Conservation (phyloP, 805 yeast genomes). For the Lachancea thermotolerans region DNA sequence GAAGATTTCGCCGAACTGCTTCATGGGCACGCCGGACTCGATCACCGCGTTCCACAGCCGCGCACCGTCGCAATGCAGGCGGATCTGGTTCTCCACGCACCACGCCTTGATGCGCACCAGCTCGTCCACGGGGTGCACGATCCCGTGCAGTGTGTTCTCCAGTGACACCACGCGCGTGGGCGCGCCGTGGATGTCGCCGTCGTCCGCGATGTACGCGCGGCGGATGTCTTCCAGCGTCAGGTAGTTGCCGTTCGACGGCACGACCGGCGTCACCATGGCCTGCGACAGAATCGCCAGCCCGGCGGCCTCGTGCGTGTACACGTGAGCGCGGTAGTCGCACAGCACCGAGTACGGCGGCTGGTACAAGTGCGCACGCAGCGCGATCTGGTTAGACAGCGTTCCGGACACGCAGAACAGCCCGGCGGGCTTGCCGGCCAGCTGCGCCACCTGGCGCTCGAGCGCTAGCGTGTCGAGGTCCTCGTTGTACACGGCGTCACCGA, state of each 20-base stretch:
- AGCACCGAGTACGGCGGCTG: constrained; percentile 75
- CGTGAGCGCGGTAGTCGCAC: constrained; percentile 83
- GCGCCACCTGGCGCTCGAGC: constrained; percentile 58
- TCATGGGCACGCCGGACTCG: constrained; percentile 54
- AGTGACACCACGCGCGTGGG: constrained; percentile 80
- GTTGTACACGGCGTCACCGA: constrained; percentile 85
- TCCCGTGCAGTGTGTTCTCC: constrained; percentile 86
- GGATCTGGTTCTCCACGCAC: constrained; percentile 52
- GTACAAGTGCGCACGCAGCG: constrained; percentile 60
- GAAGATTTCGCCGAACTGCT: constrained; percentile 66
- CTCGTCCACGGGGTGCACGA: constrained; percentile 74
- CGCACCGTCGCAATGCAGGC: constrained; percentile 90
- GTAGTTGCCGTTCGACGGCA: constrained; percentile 68
- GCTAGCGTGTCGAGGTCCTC: constrained; percentile 69
- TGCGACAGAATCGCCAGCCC: constrained; percentile 85
- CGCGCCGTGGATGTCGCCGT: constrained; percentile 80
- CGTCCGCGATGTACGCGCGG: constrained; percentile 55
- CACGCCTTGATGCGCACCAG: constrained; percentile 61
- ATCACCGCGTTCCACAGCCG: constrained; percentile 86
- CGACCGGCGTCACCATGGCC: constrained; percentile 84
- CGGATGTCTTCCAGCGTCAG: constrained; percentile 75
- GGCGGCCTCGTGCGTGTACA: constrained; percentile 80
- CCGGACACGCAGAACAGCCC: constrained; percentile 85
- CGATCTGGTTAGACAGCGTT: constrained; percentile 85
- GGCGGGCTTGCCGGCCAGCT: constrained; percentile 69